Conservation (phyloP, 441 rosid species). For the Syzygium malaccense region DNA sequence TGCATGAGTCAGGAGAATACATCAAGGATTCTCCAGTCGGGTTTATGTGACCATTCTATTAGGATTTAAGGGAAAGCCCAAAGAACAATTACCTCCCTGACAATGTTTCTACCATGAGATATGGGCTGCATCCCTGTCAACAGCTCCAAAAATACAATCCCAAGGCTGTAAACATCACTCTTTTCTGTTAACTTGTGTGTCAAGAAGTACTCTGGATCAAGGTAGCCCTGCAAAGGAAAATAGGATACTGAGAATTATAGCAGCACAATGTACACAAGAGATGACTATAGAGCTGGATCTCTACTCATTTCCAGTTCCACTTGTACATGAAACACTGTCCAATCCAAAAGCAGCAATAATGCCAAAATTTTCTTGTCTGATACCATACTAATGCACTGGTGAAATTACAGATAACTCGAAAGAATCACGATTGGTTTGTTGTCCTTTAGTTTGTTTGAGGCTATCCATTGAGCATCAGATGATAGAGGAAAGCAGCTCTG, state of each 20-base stretch:
- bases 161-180: conserved; percentile 14
- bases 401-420: background rate
- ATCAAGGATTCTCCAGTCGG: background rate
- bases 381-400: background rate
- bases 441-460: background rate
- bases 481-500: background rate
- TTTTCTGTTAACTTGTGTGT: conserved; percentile 11
- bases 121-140: conserved; percentile 9
- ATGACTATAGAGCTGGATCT: background rate
- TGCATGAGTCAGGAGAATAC: background rate
- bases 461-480: background rate
- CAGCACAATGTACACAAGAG: background rate
- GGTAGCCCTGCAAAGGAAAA: conserved; percentile 1
- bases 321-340: background rate
- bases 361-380: background rate
- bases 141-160: conserved; percentile 9
- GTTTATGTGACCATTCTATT: background rate
- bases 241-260: background rate
- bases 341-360: background rate
- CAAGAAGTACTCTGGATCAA: conserved; percentile 6
- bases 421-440: background rate
- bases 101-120: conserved; percentile 5
- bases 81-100: conserved; percentile 4
- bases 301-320: background rate
- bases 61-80: background rate